Evolutionary conservation across 441 rosid species (phyloP).

Genomic region (Erysimum cheiri): DNA sequence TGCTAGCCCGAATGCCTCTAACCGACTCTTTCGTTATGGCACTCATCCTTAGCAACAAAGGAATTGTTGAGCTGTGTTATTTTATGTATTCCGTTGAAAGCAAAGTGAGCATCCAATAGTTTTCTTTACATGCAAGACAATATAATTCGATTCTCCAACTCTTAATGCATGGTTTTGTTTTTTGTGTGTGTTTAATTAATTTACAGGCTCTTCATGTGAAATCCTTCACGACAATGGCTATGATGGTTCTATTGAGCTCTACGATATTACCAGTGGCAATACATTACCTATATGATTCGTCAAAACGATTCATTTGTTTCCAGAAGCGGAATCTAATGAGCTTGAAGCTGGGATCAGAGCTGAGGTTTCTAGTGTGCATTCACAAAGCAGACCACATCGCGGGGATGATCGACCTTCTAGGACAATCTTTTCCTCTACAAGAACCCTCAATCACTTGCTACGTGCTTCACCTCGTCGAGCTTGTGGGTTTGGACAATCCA

Average conservation of each 20-base stretch:
- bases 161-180: neutral
- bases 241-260: conserved; percentile 37
- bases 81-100: conserved; percentile 35
- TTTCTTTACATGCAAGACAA: neutral
- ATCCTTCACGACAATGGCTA: conserved; percentile 38
- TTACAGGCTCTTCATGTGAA: conserved; percentile 31
- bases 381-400: conserved; percentile 55
- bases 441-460: conserved; percentile 42
- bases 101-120: conserved; percentile 9
- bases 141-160: neutral
- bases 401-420: conserved; percentile 47
- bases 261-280: conserved; percentile 49
- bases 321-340: conserved; percentile 50
- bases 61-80: conserved; percentile 47
- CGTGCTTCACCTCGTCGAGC: conserved; percentile 60
- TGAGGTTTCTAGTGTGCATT: conserved; percentile 57
- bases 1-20: conserved; percentile 41
- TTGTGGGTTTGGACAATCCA: conserved; percentile 54
- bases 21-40: conserved; percentile 55
- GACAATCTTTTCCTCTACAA: conserved; percentile 39
- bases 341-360: conserved; percentile 43
- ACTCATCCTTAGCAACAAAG: conserved; percentile 56
- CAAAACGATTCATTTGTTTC: conserved; percentile 55
- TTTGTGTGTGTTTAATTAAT: neutral
- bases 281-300: conserved; percentile 54